A percentile compares a stretch with the other conserved stretches of the same genome.
These are phyloP conservation scores for Suillus tomentosus DNA, from an alignment of 768 basidiomycete genomes.

Conservation along the genomic window DNA sequence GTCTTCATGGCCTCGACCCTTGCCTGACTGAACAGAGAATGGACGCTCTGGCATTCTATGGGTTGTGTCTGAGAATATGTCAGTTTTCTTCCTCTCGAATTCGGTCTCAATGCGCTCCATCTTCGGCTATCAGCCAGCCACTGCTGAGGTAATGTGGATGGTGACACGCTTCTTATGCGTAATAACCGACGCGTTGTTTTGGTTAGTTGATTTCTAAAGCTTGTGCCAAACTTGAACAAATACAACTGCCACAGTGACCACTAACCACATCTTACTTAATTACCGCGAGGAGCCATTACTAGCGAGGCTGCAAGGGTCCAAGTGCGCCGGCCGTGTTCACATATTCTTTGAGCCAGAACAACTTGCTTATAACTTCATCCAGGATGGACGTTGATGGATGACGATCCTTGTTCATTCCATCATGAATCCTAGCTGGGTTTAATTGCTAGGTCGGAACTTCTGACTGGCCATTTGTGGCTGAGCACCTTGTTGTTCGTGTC, in stretches of 20 bases:
- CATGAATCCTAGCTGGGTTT: neutral
- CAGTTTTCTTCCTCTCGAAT: neutral
- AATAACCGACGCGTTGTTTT: constrained; percentile 31
- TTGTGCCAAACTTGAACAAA: constrained; percentile 25
- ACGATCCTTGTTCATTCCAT: neutral
- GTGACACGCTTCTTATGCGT: neutral
- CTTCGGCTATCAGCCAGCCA: constrained; percentile 4
- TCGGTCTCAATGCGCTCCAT: constrained; percentile 26
- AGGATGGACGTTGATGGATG: neutral
- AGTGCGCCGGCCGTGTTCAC: neutral
- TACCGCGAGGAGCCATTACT: neutral
- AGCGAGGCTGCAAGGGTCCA: neutral
- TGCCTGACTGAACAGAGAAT: constrained; percentile 23
- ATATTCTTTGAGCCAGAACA: neutral
- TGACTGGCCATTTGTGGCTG: neutral
- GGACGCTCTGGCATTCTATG: constrained; percentile 30
- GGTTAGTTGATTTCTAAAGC: constrained; percentile 28
- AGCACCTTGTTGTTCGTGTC: neutral
- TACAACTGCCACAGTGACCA: neutral
- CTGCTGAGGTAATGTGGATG: constrained; percentile 8
- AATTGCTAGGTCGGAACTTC: neutral
- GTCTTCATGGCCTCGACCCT: constrained; percentile 29
- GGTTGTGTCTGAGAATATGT: constrained; percentile 18
- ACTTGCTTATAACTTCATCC: neutral
- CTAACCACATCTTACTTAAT: constrained; percentile 1